phyloP scores from a whole-genome alignment of 768 basidiomycete species.

The Lactarius deliciosus region DNA sequence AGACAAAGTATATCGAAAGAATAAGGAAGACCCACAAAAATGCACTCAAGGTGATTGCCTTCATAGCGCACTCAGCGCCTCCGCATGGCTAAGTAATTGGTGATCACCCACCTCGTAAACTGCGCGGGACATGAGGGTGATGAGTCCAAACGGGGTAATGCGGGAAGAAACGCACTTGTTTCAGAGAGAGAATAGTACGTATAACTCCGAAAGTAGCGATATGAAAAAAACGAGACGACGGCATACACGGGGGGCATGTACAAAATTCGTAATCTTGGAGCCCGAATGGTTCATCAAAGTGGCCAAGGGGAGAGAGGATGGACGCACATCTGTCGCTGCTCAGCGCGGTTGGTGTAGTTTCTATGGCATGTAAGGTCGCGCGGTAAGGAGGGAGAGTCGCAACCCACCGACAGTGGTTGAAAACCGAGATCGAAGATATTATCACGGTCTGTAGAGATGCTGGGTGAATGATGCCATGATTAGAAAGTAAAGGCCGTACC shows the following conservation, averaged over 20 bases:
- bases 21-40: slow-evolving; percentile 60
- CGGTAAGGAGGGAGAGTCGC: not conserved
- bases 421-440: slow-evolving; percentile 55
- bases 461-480: not conserved
- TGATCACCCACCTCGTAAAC: slow-evolving; percentile 60
- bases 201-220: slow-evolving; percentile 78
- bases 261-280: slow-evolving; percentile 64
- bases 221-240: slow-evolving; percentile 82
- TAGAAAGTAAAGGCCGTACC: slow-evolving; percentile 41
- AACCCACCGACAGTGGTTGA: slow-evolving; percentile 63
- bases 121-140: slow-evolving; percentile 33
- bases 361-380: slow-evolving; percentile 39
- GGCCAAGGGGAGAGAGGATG: not conserved
- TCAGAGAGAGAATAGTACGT: slow-evolving; percentile 59
- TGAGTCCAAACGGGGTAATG: slow-evolving; percentile 36
- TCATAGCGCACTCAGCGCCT: not conserved
- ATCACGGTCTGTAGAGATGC: slow-evolving; percentile 50
- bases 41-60: slow-evolving; percentile 83
- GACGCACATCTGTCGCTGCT: slow-evolving; percentile 78
- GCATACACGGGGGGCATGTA: slow-evolving; percentile 86
- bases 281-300: not conserved
- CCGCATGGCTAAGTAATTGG: not conserved
- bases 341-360: slow-evolving; percentile 64
- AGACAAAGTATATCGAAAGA: not conserved
- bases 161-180: slow-evolving; percentile 41